Evolutionary conservation across 2,329 filamentous ascomycete species (phyloP).

Genomic region (Dactylellina parvicollis): DNA sequence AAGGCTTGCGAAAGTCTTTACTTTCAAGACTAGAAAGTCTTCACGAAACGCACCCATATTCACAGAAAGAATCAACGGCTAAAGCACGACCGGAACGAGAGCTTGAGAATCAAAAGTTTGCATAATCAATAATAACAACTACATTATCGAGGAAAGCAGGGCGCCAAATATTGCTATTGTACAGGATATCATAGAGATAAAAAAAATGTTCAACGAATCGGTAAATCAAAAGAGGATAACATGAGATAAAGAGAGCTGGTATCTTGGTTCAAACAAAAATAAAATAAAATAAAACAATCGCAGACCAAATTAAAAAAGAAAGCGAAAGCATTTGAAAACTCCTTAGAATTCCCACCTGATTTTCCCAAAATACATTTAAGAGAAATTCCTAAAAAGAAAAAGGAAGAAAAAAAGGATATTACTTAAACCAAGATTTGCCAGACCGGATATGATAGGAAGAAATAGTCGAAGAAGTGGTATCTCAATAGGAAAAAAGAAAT

Average conservation of each 20-base stretch:
- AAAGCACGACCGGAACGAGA: not conserved
- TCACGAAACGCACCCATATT: not conserved
- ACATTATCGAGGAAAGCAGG: conserved; percentile 31
- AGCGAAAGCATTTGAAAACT: conserved; percentile 40
- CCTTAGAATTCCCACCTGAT: conserved; percentile 29
- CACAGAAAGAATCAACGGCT: not conserved
- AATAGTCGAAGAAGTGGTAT: conserved; percentile 36
- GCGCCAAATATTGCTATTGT: conserved; percentile 53
- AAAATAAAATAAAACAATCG: not conserved
- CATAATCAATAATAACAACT: conserved; percentile 12
- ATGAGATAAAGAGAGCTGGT: conserved; percentile 31
- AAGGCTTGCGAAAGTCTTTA: too few species aligned
- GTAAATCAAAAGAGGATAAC: not conserved
- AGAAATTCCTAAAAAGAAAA: conserved; percentile 41
- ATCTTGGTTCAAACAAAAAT: conserved; percentile 47
- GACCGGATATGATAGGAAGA: not conserved
- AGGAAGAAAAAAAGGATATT: conserved; percentile 10
- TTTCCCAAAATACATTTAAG: conserved; percentile 34
- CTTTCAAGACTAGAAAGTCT: not conserved
- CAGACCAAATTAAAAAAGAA: not conserved
- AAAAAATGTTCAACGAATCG: too few species aligned
- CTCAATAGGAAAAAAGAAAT: conserved; percentile 22
- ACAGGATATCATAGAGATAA: conserved; percentile 43
- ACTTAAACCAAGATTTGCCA: conserved; percentile 47
- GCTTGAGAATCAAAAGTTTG: not conserved